These are phyloP conservation scores for Polychaeton citri DNA, from an alignment of 2,329 filamentous ascomycete species.

Conservation along the genomic window DNA sequence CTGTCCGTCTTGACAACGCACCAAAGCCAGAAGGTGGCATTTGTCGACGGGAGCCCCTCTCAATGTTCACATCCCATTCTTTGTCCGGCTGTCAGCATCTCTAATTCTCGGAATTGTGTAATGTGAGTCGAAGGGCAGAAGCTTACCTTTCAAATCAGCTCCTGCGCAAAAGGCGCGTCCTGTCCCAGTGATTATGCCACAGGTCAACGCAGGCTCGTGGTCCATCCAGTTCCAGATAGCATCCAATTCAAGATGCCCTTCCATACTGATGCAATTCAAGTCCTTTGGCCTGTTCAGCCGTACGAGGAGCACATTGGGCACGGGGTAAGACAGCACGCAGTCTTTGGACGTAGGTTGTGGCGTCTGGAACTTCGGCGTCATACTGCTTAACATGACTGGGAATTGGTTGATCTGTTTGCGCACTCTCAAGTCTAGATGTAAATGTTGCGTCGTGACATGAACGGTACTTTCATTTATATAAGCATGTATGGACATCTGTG, in stretches of 20 bases:
- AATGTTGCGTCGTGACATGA: too few species aligned
- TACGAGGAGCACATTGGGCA: constrained; percentile 19
- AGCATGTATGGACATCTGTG: too few species aligned
- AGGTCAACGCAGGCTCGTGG: constrained; percentile 16
- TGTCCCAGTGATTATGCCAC: constrained; percentile 22
- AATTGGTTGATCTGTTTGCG: too few species aligned
- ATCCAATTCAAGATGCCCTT: constrained; percentile 19
- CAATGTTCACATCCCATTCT: constrained; percentile 9
- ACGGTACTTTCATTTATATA: too few species aligned
- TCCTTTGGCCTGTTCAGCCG: constrained; percentile 21
- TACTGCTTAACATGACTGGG: too few species aligned
- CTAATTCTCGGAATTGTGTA: too few species aligned
- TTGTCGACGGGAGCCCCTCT: constrained; percentile 10
- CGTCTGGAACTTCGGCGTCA: neutral
- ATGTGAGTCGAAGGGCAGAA: neutral
- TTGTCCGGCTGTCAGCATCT: constrained; percentile 4
- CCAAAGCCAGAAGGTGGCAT: constrained; percentile 43
- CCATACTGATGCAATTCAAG: constrained; percentile 22
- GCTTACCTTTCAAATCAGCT: constrained; percentile 22
- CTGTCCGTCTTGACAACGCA: constrained; percentile 50
- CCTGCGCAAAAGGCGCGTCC: constrained; percentile 24
- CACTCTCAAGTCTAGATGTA: too few species aligned
- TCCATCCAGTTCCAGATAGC: constrained; percentile 21
- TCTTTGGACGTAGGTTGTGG: neutral
- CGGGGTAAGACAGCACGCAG: constrained; percentile 19